Conservation (phyloP, 805 yeast species). For the Kregervanrija delftensis region DNA sequence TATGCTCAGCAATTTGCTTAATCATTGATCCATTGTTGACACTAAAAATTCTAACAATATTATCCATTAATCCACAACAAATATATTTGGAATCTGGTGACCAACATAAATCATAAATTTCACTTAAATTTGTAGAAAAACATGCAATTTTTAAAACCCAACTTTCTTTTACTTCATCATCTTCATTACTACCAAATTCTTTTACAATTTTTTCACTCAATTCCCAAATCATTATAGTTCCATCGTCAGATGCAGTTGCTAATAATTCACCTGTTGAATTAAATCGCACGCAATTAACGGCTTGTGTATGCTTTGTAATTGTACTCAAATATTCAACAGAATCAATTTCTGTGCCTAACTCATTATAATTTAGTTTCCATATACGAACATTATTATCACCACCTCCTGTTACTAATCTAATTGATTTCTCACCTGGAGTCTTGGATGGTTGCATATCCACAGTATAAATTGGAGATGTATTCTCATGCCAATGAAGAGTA, state of each 20-base stretch:
- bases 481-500: slow-evolving; percentile 69
- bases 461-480: slow-evolving; percentile 66
- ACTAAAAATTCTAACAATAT: slow-evolving; percentile 63
- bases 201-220: slow-evolving; percentile 44
- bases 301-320: slow-evolving; percentile 82
- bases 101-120: slow-evolving; percentile 90
- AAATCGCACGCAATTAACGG: slow-evolving; percentile 87
- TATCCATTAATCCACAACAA: slow-evolving; percentile 91
- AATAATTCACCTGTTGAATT: slow-evolving; percentile 60
- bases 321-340: slow-evolving; percentile 74
- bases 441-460: slow-evolving; percentile 51
- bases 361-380: slow-evolving; percentile 25
- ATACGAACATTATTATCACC: slow-evolving; percentile 85
- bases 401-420: slow-evolving; percentile 80
- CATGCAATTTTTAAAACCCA: slow-evolving; percentile 65
- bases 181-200: slow-evolving; percentile 53
- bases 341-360: slow-evolving; percentile 16
- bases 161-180: slow-evolving; percentile 55
- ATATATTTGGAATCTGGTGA: slow-evolving; percentile 74
- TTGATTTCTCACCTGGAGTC: slow-evolving; percentile 16
- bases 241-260: slow-evolving; percentile 96
- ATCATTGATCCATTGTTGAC: slow-evolving; percentile 51
- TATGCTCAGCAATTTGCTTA: slow-evolving; percentile 61
- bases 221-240: slow-evolving; percentile 78
- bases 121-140: slow-evolving; percentile 51